Evolutionary conservation across 768 basidiomycete genomes (phyloP), one percentile per base, ranked within the genome.

Genomic region (Erythrobasidium yunnanense): DNA sequence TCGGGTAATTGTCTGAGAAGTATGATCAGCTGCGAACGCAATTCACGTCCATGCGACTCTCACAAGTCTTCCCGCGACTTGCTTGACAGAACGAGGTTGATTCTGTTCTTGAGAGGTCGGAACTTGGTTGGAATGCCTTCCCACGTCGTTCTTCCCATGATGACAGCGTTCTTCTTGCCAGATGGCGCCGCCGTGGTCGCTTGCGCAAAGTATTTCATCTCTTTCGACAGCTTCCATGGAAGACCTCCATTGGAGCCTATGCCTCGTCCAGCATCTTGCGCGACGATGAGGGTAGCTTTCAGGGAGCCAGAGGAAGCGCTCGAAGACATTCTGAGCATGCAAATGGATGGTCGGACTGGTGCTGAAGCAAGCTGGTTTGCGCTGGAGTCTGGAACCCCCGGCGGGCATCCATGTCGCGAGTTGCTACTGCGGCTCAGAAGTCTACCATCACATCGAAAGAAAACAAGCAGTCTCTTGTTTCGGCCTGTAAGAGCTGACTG

Each of bases 131-230:
- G 93, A 60, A 99, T 96, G 74, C 88, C 88, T 77, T 96, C 90
- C 95, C 95, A 99, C 15, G 91, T 93, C 73, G 88, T 90, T 63
- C 93, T 81, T 13, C 95, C 95, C 93, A 99, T 96, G 62, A 96
- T 78, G 20, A 96, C 85, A 0, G 82, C 83, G 76, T 96, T 97
- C 66, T 74, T 78, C 49, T 72, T 74, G 4, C 32, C 45, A 17
- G 23, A 25, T 4, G 84, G 83, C 32, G 84, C 82, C 38, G 75
- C 77, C 4, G 83, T 82, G 32, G 88, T 88, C 74, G 86, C 84
- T 57, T 82, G 80, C n/a, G 85, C 84, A 75, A 99, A 99, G 77
- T 93, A 95, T 55, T 86, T 84, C 82, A 96, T 85, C 74, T 99
- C 95, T 65, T 82, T 83, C 0, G 88, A 81, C 5, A 97, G 81